Evolutionary conservation across 768 basidiomycete genomes (phyloP).

Genomic region (Russula emetica): DNA sequence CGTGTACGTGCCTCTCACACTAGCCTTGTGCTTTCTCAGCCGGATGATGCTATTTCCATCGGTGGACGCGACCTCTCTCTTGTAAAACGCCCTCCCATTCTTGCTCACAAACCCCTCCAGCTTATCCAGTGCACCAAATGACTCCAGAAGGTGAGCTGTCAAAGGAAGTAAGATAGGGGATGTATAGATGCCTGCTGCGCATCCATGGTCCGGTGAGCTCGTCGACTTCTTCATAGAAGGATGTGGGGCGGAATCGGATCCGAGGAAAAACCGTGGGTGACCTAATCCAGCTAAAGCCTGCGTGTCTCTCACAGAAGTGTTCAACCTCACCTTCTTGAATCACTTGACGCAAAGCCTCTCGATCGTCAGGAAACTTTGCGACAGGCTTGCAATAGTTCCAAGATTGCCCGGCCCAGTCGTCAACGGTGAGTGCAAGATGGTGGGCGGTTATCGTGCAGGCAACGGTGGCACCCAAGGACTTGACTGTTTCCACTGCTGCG

Average conservation of each 20-base stretch:
- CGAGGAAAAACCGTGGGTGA: constrained; percentile 93
- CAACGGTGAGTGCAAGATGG: constrained; percentile 89
- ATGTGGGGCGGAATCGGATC: constrained; percentile 96
- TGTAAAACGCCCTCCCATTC: constrained; percentile 81
- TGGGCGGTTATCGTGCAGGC: constrained; percentile 97
- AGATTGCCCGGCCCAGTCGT: constrained; percentile 94
- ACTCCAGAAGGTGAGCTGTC: constrained; percentile 81
- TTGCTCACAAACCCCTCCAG: constrained; percentile 75
- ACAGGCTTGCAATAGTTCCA: constrained; percentile 98
- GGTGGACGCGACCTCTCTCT: constrained; percentile 33
- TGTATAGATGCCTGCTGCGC: constrained; percentile 96
- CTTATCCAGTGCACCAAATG: constrained; percentile 79
- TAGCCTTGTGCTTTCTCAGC: constrained; percentile 41
- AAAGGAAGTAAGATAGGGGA: constrained; percentile 88
- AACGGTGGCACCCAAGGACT: constrained; percentile 72
- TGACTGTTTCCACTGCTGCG: constrained; percentile 84
- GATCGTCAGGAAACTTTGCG: constrained; percentile 92
- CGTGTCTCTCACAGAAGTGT: background rate
- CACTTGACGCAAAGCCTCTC: constrained; percentile 73
- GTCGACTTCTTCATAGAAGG: constrained; percentile 63
- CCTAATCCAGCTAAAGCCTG: constrained; percentile 42
- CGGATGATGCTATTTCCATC: constrained; percentile 36
- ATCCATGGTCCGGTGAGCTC: constrained; percentile 63
- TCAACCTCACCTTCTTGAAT: constrained; percentile 59
- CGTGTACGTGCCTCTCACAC: constrained; percentile 48